Percentiles rank a stretch among this genome's conserved stretches.
These are phyloP conservation scores for Pseudogymnoascus sp. DNA, from an alignment of 2,329 filamentous ascomycete species.

Conservation along the genomic window DNA sequence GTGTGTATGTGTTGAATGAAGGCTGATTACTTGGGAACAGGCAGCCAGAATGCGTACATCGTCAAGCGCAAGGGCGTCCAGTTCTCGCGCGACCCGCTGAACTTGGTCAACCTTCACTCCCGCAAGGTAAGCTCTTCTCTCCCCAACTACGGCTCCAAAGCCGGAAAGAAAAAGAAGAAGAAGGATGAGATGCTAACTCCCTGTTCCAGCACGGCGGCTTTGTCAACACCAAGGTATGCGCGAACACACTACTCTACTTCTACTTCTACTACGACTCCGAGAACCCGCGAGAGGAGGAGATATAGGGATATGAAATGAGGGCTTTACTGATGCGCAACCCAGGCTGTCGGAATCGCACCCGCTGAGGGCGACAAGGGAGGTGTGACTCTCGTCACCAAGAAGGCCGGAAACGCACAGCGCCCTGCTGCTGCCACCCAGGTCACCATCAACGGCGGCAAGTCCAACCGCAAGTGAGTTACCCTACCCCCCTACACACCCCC, in stretches of 20 bases:
- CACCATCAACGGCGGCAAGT: slow-evolving; percentile 63
- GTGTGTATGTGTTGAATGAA: slow-evolving; percentile 13
- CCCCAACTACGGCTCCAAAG: neutral
- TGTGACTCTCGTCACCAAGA: slow-evolving; percentile 79
- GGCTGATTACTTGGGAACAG: slow-evolving; percentile 37
- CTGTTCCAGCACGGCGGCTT: slow-evolving; percentile 73
- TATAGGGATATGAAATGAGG: slow-evolving; percentile 6
- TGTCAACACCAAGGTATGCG: slow-evolving; percentile 80
- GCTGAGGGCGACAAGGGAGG: slow-evolving; percentile 61
- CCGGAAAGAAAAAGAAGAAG: slow-evolving; percentile 11
- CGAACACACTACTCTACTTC: slow-evolving; percentile 2
- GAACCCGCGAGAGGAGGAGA: neutral
- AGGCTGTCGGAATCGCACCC: slow-evolving; percentile 72
- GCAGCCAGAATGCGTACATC: slow-evolving; percentile 81
- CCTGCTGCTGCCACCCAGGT: slow-evolving; percentile 61
- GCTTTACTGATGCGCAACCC: slow-evolving; percentile 17
- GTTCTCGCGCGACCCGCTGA: slow-evolving; percentile 91
- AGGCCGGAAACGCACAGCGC: slow-evolving; percentile 60
- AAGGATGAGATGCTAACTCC: neutral
- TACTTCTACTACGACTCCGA: neutral
- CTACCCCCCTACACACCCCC: neutral
- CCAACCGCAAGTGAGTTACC: slow-evolving; percentile 68
- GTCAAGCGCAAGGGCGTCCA: slow-evolving; percentile 85
- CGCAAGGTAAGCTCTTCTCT: slow-evolving; percentile 60
- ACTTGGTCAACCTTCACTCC: slow-evolving; percentile 83